A percentile compares a stretch with the other conserved stretches of the same genome.
phyloP scores from a whole-genome alignment of 2,329 filamentous ascomycete genomes.

The Ophiocordyceps camponoti-saundersi region DNA sequence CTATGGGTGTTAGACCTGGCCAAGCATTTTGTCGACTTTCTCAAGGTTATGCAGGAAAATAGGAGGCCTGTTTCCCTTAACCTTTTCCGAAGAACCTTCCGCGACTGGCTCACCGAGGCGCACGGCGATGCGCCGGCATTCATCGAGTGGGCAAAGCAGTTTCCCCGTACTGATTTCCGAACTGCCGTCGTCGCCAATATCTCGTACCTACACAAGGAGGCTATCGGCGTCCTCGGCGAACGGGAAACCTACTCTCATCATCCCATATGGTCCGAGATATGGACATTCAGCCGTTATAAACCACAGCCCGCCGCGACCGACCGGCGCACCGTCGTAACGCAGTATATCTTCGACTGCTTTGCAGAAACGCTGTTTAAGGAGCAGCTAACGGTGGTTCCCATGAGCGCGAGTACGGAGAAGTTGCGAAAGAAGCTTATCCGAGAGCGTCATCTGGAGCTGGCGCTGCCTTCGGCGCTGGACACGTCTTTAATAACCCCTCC shows the following conservation, averaged over 20 bases:
- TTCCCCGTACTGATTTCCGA: conserved; percentile 42
- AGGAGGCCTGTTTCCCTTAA: conserved; percentile 25
- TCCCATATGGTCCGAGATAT: conserved; percentile 36
- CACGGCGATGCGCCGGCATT: conserved; percentile 29
- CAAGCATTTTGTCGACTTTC: conserved; percentile 57
- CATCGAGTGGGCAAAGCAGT: conserved; percentile 33
- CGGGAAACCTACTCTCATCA: conserved; percentile 20
- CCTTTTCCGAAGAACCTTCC: conserved; percentile 42
- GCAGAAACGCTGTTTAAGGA: conserved; percentile 40
- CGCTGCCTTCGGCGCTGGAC: conserved; percentile 9
- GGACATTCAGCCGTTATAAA: conserved; percentile 16
- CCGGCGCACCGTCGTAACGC: conserved; percentile 47
- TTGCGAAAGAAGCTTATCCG: conserved; percentile 13
- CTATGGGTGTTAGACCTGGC: conserved; percentile 53
- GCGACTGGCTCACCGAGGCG: conserved; percentile 30
- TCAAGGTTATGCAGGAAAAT: conserved; percentile 19
- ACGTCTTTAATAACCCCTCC: conserved; percentile 6
- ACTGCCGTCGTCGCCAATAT: conserved; percentile 40
- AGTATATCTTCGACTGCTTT: conserved; percentile 50
- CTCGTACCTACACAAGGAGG: conserved; percentile 50
- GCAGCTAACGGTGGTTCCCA: conserved; percentile 23
- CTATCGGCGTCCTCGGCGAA: conserved; percentile 26
- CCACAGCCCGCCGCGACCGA: conserved; percentile 5
- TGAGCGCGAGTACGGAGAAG: conserved; percentile 9
- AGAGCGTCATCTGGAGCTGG: conserved; percentile 13